Conservation (phyloP, 1,139 yeast species). For the Blastobotrys arbuscula region DNA sequence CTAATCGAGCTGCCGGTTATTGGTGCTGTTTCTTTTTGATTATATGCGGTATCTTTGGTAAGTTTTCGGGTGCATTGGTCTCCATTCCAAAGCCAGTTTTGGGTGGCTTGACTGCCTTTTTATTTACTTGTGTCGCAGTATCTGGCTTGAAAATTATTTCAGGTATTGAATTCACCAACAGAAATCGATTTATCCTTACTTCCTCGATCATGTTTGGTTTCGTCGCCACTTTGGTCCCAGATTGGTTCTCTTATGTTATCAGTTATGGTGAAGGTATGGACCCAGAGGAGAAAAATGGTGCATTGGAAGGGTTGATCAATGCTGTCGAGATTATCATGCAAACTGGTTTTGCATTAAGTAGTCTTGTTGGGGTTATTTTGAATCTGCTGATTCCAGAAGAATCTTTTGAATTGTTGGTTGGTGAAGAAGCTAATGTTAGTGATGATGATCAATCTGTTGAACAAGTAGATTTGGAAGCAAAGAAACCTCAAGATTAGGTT, state of each 20-base stretch:
- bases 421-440: neutral
- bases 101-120: slow-evolving; percentile 90
- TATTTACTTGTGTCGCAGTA: slow-evolving; percentile 83
- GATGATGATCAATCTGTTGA: slow-evolving; percentile 2
- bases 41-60: slow-evolving; percentile 80
- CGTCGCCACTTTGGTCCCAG: slow-evolving; percentile 68
- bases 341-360: slow-evolving; percentile 81
- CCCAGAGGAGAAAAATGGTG: no score
- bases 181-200: slow-evolving; percentile 81
- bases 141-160: slow-evolving; percentile 81
- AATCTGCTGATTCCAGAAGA: slow-evolving; percentile 67
- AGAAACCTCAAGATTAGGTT: neutral
- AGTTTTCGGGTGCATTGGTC: slow-evolving; percentile 84
- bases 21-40: slow-evolving; percentile 83
- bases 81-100: slow-evolving; percentile 79
- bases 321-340: slow-evolving; percentile 82
- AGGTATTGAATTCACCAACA: slow-evolving; percentile 65
- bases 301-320: slow-evolving; percentile 54
- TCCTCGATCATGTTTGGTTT: slow-evolving; percentile 71
- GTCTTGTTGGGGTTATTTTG: slow-evolving; percentile 66
- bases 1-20: slow-evolving; percentile 78
- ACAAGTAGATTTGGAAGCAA: slow-evolving; percentile 3
- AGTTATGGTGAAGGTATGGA: slow-evolving; percentile 59
- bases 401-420: slow-evolving; percentile 34
- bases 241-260: slow-evolving; percentile 72